Evolutionary conservation across 352 stramenopile species (phyloP).

Genomic region (Phytopythium oedochilum): DNA sequence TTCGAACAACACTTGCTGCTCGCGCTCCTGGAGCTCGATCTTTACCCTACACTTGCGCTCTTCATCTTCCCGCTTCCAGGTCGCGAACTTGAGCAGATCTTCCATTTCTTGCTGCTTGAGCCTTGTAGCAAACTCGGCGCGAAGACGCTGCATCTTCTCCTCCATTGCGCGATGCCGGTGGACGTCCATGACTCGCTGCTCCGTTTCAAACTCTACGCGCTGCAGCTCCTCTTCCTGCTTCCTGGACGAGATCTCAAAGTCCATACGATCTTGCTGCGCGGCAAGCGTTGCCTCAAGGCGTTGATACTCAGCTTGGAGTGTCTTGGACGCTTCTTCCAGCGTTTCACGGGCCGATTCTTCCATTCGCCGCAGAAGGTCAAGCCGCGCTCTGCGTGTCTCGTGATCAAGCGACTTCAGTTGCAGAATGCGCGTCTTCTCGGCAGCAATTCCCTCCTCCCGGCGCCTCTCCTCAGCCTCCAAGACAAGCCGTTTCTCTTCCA

Average conservation of each 20-base stretch:
- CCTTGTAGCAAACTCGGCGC: constrained; percentile 64
- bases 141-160: constrained; percentile 57
- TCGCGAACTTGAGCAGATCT: constrained; percentile 65
- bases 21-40: constrained; percentile 24
- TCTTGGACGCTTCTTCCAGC: constrained; percentile 55
- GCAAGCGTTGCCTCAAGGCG: constrained; percentile 46
- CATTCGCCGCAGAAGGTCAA: constrained; percentile 59
- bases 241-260: constrained; percentile 65
- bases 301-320: constrained; percentile 58
- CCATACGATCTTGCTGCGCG: constrained; percentile 52
- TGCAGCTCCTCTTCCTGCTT: constrained; percentile 76
- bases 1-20: constrained; percentile 36
- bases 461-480: constrained; percentile 60
- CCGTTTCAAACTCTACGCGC: constrained; percentile 63
- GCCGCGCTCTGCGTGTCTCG: constrained; percentile 52
- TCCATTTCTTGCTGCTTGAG: constrained; percentile 69
- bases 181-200: constrained; percentile 55
- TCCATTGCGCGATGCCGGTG: constrained; percentile 59
- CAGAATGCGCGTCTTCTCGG: constrained; percentile 63
- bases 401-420: constrained; percentile 68
- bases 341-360: constrained; percentile 54
- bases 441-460: constrained; percentile 45
- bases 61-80: constrained; percentile 70
- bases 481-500: constrained; percentile 51
- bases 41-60: constrained; percentile 27